A percentile compares a stretch with the other conserved stretches of the same genome.
Evolutionary conservation across 2,329 filamentous ascomycete genomes (phyloP).

Genomic region (Paecilomyces sp.): DNA sequence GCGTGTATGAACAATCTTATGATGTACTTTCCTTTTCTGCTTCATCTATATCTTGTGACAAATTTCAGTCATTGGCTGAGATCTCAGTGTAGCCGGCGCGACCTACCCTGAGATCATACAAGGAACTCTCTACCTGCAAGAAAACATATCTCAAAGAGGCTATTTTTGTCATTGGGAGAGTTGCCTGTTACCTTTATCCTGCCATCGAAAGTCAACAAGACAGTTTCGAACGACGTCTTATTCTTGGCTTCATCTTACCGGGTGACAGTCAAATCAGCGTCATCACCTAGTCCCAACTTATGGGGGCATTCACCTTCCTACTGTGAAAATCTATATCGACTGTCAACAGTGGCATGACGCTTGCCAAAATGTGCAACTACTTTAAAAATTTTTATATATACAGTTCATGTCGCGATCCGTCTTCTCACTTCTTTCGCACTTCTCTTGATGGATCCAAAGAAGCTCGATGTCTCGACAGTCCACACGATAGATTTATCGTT

Average conservation of each 20-base stretch:
- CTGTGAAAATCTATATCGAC: background rate
- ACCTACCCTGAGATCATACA: background rate
- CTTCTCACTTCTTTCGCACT: conserved; percentile 63
- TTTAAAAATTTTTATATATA: conserved; percentile 75
- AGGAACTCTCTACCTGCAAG: background rate
- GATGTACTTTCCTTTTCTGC: background rate
- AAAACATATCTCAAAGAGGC: background rate
- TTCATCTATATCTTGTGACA: background rate
- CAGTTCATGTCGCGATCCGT: conserved; percentile 61
- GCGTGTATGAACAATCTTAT: background rate
- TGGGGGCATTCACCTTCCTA: background rate
- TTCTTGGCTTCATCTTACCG: background rate
- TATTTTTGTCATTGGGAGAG: background rate
- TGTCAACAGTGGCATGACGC: background rate
- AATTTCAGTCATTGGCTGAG: background rate
- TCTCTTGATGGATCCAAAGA: conserved; percentile 59
- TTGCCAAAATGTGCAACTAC: conserved; percentile 48
- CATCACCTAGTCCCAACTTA: background rate
- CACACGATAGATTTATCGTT: conserved; percentile 69
- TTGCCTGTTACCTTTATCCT: background rate
- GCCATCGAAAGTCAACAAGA: background rate
- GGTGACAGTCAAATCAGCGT: background rate
- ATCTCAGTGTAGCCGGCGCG: background rate
- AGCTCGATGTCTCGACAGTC: conserved; percentile 53
- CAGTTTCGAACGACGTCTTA: background rate